A percentile compares a stretch with the other conserved stretches of the same genome.
phyloP scores from a whole-genome alignment of 2,329 filamentous ascomycete species.

The Paecilomyces sp. region DNA sequence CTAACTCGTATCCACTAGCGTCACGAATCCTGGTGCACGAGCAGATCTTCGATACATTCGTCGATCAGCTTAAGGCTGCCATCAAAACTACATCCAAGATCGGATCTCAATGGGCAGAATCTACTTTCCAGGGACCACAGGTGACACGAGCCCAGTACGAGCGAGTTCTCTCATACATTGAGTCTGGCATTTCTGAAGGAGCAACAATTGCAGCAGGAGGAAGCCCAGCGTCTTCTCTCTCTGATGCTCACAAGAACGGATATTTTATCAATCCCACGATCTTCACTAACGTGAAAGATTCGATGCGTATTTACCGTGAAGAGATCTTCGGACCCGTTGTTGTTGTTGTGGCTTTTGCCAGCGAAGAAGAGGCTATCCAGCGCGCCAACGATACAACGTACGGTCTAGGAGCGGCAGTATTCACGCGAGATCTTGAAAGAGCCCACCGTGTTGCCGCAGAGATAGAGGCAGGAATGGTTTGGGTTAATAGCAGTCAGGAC shows the following conservation, averaged over 20 bases:
- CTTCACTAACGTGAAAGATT: constrained; percentile 2
- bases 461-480: neutral
- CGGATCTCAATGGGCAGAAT: neutral
- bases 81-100: constrained; percentile 3
- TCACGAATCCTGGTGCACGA: constrained; percentile 15
- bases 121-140: constrained; percentile 10
- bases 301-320: constrained; percentile 59
- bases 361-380: neutral
- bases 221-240: neutral
- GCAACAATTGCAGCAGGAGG: neutral
- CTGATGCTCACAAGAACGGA: neutral
- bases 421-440: neutral
- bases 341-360: neutral
- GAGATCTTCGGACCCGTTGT: constrained; percentile 62
- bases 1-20: neutral
- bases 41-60: constrained; percentile 9
- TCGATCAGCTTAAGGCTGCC: constrained; percentile 7
- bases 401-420: neutral
- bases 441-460: neutral
- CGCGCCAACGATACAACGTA: neutral
- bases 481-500: constrained; percentile 27
- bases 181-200: neutral
- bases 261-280: neutral
- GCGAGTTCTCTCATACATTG: constrained; percentile 7
- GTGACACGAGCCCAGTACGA: constrained; percentile 11